Evolutionary conservation across 352 stramenopile species (phyloP), one percentile per base, ranked within the genome.

Genomic region (Pythium dissotocum): DNA sequence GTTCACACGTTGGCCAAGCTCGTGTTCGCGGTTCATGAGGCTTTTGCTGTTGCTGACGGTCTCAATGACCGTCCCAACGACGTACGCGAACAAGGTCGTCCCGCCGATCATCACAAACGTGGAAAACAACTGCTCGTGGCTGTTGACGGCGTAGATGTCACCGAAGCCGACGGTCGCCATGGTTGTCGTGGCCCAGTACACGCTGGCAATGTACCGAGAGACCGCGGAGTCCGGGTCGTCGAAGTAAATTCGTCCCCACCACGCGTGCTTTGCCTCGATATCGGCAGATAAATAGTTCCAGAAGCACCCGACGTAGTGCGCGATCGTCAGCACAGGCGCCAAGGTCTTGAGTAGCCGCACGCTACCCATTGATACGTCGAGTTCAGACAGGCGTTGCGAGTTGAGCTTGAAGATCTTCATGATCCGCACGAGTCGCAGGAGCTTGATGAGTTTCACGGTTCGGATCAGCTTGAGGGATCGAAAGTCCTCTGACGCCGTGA

Each of bases 141-240:
- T 77, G 49, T 92, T 97, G 7, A 93, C 73, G 0, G 88, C 81
- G 24, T 75, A 79, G 16, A 97, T 86, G 61, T 97, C 88, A 1
- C 90, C 88, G 71, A 97, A 97, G 4, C 89, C 89, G 8, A 96
- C 87, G 0, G 88, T 96, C 21, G 82, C 87, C 84, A 96, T 94
- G 1, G 88, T 96, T 21, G 87, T 93, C 18, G 88, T 85, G 0
- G 88, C 87, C 88, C 88, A 95, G 61, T 95, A 95, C 12, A 95
- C 77, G 40, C 82, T 91, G 14, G 88, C 86, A 48, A 96, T 81
- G 72, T 95, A 96, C 57, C 84, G 83, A 2, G 83, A 91, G 6
- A 76, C 42, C 6, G 78, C 76, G 0, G 77, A 87, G 5, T 90
- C 58, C 0, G 74, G 78, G 21, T 89, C 55, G 61, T 93, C 83